Evolutionary conservation across 768 basidiomycete genomes (phyloP), one percentile per base, ranked within the genome.

Genomic region (Ramaria rubella): DNA sequence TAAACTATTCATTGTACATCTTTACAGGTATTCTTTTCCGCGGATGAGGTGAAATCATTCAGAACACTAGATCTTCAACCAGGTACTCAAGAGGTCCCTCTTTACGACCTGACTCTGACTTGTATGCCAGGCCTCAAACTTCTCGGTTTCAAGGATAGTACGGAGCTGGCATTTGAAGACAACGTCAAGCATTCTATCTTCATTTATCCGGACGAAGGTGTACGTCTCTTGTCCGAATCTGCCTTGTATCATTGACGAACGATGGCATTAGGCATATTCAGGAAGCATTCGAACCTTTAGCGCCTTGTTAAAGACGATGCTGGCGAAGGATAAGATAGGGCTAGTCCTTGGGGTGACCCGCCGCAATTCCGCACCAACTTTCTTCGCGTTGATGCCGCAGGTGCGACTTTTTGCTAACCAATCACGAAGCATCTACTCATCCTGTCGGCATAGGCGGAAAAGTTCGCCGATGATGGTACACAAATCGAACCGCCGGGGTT

Each of bases 211-310:
- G 86, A 94, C 64, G 96, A 99, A 68, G 72, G 81, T 71, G 95
- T 92, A 60, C 54, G 78, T 68, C 4, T 34, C 44, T n/a, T 44
- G 40, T 46, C 19, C 43, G 52, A 24, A 40, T 42, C 26, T 24
- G 30, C 50, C 19, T 24, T 58, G 38, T 21, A 26, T 27, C 12
- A 30, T 26, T 8, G 42, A 17, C 51, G 17, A 54, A 5, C 7
- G 5, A 21, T 17, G 31, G 29, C 23, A n/a, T 17, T 34, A 90
- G 85, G 68, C 80, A 27, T 95, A 87, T 70, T 81, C 90, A 8
- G 96, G 96, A 7, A 94, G 91, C 69, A 96, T 87, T 61, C 81
- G 95, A 38, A 90, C 94, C 0, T 97, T 97, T 69, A 83, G 79
- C 14, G 91, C 96, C 0, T 75, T 99, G 3, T 76, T 97, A 31